phyloP scores from a whole-genome alignment of 768 basidiomycete genomes.

The Kwoniella botswanensis region DNA sequence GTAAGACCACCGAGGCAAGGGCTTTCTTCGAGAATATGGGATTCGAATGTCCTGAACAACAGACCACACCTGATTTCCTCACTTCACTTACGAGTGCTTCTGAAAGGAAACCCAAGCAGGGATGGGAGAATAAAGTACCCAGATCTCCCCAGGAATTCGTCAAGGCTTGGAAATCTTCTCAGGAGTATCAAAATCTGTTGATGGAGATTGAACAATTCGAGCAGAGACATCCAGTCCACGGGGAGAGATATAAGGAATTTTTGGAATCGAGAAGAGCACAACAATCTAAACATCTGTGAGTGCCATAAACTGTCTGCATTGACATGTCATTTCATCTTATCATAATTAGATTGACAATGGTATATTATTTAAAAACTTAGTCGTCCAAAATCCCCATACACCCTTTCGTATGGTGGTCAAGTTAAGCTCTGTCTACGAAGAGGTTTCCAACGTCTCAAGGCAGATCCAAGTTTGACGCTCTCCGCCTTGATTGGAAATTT shows the following conservation, averaged over 20 bases:
- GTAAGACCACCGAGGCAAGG: slow-evolving; percentile 60
- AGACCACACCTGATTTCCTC: slow-evolving; percentile 64
- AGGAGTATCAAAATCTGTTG: slow-evolving; percentile 62
- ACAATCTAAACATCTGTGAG: slow-evolving; percentile 77
- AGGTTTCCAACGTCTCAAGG: slow-evolving; percentile 62
- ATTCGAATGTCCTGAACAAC: slow-evolving; percentile 61
- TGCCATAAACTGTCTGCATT: slow-evolving; percentile 64
- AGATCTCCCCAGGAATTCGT: slow-evolving; percentile 70
- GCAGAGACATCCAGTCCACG: slow-evolving; percentile 50
- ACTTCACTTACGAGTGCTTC: slow-evolving; percentile 72
- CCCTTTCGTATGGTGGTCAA: slow-evolving; percentile 62
- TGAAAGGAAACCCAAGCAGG: slow-evolving; percentile 77
- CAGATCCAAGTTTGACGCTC: slow-evolving; percentile 59
- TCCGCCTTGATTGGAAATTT: slow-evolving; percentile 54
- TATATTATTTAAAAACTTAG: slow-evolving; percentile 20
- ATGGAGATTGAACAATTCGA: slow-evolving; percentile 69
- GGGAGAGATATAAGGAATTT: slow-evolving; percentile 69
- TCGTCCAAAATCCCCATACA: slow-evolving; percentile 59
- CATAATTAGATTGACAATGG: slow-evolving; percentile 50
- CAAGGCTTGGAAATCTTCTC: slow-evolving; percentile 62
- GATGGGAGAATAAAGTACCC: slow-evolving; percentile 68
- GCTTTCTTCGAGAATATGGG: slow-evolving; percentile 63
- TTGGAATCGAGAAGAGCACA: slow-evolving; percentile 68
- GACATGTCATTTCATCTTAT: slow-evolving; percentile 65
- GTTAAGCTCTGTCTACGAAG: slow-evolving; percentile 62